Conservation (phyloP, 441 rosid genomes). For the Erodium chrysanthum region DNA sequence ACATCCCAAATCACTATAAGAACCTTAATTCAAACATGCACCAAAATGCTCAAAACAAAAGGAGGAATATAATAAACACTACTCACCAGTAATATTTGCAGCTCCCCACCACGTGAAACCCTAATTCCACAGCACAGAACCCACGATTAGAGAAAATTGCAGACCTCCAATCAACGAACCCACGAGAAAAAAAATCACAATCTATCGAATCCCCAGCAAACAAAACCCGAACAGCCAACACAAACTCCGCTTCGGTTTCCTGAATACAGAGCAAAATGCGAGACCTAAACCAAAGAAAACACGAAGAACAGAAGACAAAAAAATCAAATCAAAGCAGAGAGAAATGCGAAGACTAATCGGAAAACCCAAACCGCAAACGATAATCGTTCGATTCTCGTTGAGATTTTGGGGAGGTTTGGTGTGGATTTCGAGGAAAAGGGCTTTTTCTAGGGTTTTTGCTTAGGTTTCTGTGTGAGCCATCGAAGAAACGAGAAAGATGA, state of each 20-base stretch:
- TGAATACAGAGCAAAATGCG: not conserved
- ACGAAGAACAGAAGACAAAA: not conserved
- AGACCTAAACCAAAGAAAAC: slow-evolving; percentile 4
- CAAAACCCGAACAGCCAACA: too few species aligned
- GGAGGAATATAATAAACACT: not conserved
- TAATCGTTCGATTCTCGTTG: not conserved
- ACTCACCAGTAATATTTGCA: not conserved
- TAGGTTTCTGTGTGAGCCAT: not conserved
- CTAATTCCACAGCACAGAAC: too few species aligned
- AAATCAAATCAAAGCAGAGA: slow-evolving; percentile 1
- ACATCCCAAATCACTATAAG: too few species aligned
- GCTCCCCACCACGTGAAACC: not conserved
- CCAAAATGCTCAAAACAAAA: not conserved
- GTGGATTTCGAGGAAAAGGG: not conserved
- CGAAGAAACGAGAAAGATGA: slow-evolving; percentile 2
- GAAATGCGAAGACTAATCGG: not conserved
- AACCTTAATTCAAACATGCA: not conserved
- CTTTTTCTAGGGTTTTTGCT: not conserved
- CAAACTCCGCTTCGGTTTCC: not conserved
- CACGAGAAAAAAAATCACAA: too few species aligned
- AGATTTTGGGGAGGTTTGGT: not conserved
- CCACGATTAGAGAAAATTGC: too few species aligned
- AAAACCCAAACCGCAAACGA: not conserved
- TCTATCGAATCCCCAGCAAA: too few species aligned
- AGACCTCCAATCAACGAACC: too few species aligned